Conservation (phyloP, 2,329 filamentous ascomycete genomes). For the Cordyceps javanica region DNA sequence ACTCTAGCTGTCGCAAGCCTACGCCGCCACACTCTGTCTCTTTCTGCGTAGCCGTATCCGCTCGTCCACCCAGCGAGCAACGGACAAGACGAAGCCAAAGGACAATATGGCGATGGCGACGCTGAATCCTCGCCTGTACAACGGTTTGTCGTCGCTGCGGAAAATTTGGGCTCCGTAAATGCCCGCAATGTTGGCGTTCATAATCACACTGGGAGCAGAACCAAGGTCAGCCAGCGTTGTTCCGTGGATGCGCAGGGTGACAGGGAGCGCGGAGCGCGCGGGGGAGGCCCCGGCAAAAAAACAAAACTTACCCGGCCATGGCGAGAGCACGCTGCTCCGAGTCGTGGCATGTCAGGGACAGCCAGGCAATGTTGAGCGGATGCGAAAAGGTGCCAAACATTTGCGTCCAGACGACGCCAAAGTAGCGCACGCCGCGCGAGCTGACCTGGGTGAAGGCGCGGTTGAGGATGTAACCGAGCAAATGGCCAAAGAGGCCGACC, state of each 20-base stretch:
- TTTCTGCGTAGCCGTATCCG: constrained; percentile 10
- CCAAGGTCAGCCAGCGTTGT: not conserved
- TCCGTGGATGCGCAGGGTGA: too few relatives aligned
- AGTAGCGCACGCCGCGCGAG: constrained; percentile 39
- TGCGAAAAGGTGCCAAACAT: constrained; percentile 49
- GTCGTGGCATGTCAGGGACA: constrained; percentile 49
- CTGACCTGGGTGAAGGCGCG: constrained; percentile 42
- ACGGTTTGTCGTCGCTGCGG: constrained; percentile 43
- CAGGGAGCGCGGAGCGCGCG: too few relatives aligned
- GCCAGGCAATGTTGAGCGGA: constrained; percentile 54
- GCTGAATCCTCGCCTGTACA: constrained; percentile 45
- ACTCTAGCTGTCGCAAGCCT: not conserved
- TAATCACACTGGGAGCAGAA: constrained; percentile 44
- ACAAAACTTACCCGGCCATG: constrained; percentile 45
- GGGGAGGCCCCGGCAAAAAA: not conserved
- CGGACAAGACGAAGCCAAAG: constrained; percentile 35
- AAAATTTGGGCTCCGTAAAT: constrained; percentile 58
- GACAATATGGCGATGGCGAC: constrained; percentile 38
- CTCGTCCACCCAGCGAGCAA: constrained; percentile 39
- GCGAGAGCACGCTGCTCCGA: constrained; percentile 53
- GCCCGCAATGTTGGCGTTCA: constrained; percentile 55
- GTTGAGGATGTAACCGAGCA: constrained; percentile 49
- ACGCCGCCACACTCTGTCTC: not conserved
- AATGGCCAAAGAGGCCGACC: constrained; percentile 37
- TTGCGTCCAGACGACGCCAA: constrained; percentile 51